These are phyloP conservation scores for Pyricularia pennisetigena DNA, from an alignment of 2,329 filamentous ascomycete genomes.

Conservation along the genomic window DNA sequence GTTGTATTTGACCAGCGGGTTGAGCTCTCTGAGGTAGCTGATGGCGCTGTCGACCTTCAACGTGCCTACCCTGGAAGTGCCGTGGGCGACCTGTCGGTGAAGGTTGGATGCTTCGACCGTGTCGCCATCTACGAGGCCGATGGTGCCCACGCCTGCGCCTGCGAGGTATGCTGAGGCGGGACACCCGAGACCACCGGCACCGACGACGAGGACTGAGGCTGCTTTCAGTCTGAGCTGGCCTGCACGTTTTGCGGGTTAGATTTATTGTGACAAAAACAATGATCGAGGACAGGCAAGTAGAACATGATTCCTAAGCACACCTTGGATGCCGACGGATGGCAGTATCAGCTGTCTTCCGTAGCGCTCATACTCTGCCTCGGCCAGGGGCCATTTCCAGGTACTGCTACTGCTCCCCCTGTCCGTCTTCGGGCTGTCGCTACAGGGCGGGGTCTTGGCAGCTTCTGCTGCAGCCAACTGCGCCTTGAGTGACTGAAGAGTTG, in stretches of 20 bases:
- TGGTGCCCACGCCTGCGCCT: conserved; percentile 72
- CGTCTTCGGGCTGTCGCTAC: background rate
- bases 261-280: background rate
- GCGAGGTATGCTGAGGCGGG: conserved; percentile 89
- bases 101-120: conserved; percentile 82
- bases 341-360: conserved; percentile 91
- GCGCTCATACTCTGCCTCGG: conserved; percentile 65
- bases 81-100: conserved; percentile 83
- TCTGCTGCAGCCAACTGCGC: conserved; percentile 33
- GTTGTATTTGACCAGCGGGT: conserved; percentile 58
- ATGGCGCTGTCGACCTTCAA: conserved; percentile 74
- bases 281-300: background rate
- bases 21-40: conserved; percentile 48
- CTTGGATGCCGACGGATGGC: conserved; percentile 66
- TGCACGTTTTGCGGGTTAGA: conserved; percentile 19
- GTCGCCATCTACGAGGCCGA: conserved; percentile 85
- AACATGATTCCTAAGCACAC: conserved; percentile 25
- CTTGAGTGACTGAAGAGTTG: conserved; percentile 34
- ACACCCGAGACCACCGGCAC: conserved; percentile 82
- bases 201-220: conserved; percentile 69
- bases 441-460: conserved; percentile 6
- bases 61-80: conserved; percentile 58
- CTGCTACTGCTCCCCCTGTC: background rate
- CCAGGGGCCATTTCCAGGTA: conserved; percentile 56
- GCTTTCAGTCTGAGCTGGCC: conserved; percentile 67